A percentile compares a stretch with the other conserved stretches of the same genome.
phyloP scores from a whole-genome alignment of 768 basidiomycete genomes.

The Trametes cingulata region DNA sequence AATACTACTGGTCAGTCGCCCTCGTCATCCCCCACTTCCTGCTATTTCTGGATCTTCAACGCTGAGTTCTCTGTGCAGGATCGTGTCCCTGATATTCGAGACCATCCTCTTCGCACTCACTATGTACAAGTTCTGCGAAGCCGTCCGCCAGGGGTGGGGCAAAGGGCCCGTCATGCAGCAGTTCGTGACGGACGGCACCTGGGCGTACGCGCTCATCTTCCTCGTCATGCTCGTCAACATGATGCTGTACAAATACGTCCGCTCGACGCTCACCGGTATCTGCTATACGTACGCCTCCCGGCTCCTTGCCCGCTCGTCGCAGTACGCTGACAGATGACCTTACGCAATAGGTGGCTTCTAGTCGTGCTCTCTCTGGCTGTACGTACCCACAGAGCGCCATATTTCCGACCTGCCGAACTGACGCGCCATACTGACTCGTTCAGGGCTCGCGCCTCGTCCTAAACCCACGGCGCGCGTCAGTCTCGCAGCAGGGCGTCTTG shows the following conservation, averaged over 20 bases:
- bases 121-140: slow-evolving; percentile 24
- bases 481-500: neutral
- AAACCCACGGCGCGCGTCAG: slow-evolving; percentile 14
- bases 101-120: slow-evolving; percentile 29
- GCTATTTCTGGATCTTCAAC: neutral
- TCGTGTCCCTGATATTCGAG: slow-evolving; percentile 29
- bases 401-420: neutral
- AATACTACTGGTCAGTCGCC: slow-evolving; percentile 25
- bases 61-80: slow-evolving; percentile 13
- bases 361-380: slow-evolving; percentile 31
- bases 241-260: slow-evolving; percentile 26
- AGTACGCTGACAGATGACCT: slow-evolving; percentile 12
- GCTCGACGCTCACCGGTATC: slow-evolving; percentile 29
- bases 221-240: slow-evolving; percentile 29
- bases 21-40: neutral
- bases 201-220: slow-evolving; percentile 32
- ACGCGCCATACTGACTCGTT: neutral
- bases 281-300: slow-evolving; percentile 28
- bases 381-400: neutral
- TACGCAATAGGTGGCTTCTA: too few relatives aligned
- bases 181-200: slow-evolving; percentile 30
- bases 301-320: neutral
- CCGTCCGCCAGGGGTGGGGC: slow-evolving; percentile 27
- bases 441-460: slow-evolving; percentile 27
- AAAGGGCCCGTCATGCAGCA: slow-evolving; percentile 27